Conservation (phyloP, 768 basidiomycete species). For the Hygrophoropsis aurantiaca region DNA sequence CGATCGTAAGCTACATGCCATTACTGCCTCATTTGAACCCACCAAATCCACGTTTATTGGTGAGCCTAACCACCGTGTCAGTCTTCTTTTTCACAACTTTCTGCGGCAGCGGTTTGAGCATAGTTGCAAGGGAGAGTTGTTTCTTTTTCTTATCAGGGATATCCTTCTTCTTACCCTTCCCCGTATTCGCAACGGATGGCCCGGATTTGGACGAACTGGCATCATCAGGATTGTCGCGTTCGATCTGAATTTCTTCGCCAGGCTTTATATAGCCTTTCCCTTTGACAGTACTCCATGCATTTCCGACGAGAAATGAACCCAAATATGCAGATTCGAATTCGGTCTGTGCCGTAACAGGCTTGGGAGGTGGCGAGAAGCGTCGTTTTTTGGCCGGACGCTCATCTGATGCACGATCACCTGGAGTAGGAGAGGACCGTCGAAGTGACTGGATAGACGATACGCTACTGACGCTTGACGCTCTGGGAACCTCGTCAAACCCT, state of each 20-base stretch:
- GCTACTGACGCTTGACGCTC: slow-evolving; percentile 43
- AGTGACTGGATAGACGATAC: slow-evolving; percentile 29
- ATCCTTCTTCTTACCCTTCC: slow-evolving; percentile 37
- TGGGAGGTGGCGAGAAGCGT: slow-evolving; percentile 38
- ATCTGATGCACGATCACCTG: slow-evolving; percentile 12
- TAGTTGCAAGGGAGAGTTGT: slow-evolving; percentile 62
- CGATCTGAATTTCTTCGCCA: slow-evolving; percentile 59
- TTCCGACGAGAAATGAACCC: slow-evolving; percentile 66
- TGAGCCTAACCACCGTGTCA: slow-evolving; percentile 66
- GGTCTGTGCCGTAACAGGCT: background rate
- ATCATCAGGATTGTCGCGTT: slow-evolving; percentile 51
- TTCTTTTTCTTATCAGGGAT: slow-evolving; percentile 44
- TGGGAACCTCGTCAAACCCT: slow-evolving; percentile 29
- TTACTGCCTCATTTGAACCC: slow-evolving; percentile 9
- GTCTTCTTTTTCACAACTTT: slow-evolving; percentile 51
- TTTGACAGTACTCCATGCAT: slow-evolving; percentile 78
- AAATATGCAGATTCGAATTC: slow-evolving; percentile 40
- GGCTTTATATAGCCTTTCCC: slow-evolving; percentile 68
- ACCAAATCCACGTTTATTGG: slow-evolving; percentile 69
- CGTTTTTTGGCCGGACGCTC: slow-evolving; percentile 52
- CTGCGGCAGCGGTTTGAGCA: slow-evolving; percentile 58
- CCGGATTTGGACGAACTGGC: slow-evolving; percentile 15
- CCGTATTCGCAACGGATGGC: slow-evolving; percentile 20
- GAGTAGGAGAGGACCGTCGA: slow-evolving; percentile 26
- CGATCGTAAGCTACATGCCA: background rate